Conservation (phyloP, 129 eudicot species). For the Oenanthe sinensis region DNA sequence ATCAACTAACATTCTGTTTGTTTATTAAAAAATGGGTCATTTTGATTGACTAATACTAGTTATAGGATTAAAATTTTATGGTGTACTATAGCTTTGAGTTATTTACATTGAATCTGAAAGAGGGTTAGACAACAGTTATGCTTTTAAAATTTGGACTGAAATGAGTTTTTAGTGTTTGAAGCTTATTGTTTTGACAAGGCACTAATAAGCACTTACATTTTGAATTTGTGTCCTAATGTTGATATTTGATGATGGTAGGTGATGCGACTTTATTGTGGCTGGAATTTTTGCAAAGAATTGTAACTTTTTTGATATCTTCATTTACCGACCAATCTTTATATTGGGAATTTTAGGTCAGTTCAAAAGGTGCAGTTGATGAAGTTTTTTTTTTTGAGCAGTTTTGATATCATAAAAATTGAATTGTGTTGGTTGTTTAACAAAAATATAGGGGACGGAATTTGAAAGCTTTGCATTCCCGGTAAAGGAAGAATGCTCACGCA, state of each 20-base stretch:
- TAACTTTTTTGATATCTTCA: conserved; percentile 6
- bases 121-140: neutral
- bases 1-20: neutral
- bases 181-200: neutral
- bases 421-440: neutral
- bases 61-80: neutral
- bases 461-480: conserved; percentile 5
- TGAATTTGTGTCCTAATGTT: conserved; percentile 20
- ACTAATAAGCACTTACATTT: neutral
- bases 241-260: conserved; percentile 38
- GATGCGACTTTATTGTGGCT: neutral
- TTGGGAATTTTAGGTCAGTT: conserved; percentile 11
- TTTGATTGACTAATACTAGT: neutral
- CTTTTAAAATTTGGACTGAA: neutral
- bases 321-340: conserved; percentile 4
- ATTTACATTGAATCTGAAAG: conserved; percentile 6
- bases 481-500: conserved; percentile 10
- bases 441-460: neutral
- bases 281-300: conserved; percentile 14
- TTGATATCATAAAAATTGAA: neutral
- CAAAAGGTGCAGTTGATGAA: neutral
- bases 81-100: conserved; percentile 1
- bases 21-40: neutral
- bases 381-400: neutral
- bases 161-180: neutral